Percentiles rank a stretch among this genome's conserved stretches.
Conservation (phyloP, 306 rosid genomes). For the Potentilla sterilis region DNA sequence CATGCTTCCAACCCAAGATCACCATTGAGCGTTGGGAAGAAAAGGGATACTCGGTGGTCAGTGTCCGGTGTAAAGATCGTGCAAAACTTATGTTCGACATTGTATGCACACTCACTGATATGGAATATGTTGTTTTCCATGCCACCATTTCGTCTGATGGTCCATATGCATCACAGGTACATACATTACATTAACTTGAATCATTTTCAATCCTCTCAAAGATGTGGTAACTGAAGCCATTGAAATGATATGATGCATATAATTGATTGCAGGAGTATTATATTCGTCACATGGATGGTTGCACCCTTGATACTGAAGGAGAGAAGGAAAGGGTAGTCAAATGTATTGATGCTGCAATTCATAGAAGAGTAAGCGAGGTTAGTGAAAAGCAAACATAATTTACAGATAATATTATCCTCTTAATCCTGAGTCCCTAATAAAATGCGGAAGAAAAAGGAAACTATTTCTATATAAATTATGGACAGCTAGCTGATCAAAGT, state of each 20-base stretch:
- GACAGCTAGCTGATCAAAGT: background rate
- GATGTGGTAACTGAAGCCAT: background rate
- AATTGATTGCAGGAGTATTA: constrained; percentile 59
- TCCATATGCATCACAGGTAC: constrained; percentile 81
- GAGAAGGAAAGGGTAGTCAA: constrained; percentile 80
- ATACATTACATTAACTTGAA: background rate
- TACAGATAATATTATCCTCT: background rate
- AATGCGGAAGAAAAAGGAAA: background rate
- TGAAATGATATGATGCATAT: constrained; percentile 21
- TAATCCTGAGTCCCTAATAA: background rate
- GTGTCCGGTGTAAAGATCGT: constrained; percentile 70
- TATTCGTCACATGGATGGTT: constrained; percentile 85
- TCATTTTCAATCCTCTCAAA: constrained; percentile 5
- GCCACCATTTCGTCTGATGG: constrained; percentile 70
- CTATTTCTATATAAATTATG: background rate
- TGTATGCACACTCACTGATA: constrained; percentile 83
- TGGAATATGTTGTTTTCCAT: constrained; percentile 86
- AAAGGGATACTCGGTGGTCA: constrained; percentile 67
- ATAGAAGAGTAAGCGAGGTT: constrained; percentile 90
- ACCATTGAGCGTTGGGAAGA: constrained; percentile 68
- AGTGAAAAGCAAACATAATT: constrained; percentile 11
- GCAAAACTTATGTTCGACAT: constrained; percentile 86
- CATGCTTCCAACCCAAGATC: constrained; percentile 60
- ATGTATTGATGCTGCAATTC: constrained; percentile 92
- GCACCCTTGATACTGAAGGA: constrained; percentile 84